These are phyloP conservation scores for Cinnamomum micranthum DNA, from an alignment of 164 flowering plant genomes.

Conservation along the genomic window DNA sequence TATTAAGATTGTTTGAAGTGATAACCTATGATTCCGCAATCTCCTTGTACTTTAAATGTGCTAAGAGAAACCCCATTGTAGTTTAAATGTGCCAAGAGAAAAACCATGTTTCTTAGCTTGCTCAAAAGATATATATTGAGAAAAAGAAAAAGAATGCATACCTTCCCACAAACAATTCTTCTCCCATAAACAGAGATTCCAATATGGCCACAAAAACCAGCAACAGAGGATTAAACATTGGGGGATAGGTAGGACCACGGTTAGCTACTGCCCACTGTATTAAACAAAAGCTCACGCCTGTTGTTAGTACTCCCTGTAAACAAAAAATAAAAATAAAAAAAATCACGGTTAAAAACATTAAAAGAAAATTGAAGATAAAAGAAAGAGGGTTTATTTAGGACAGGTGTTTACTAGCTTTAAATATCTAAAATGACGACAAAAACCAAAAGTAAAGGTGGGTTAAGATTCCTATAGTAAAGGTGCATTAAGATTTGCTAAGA, in stretches of 20 bases:
- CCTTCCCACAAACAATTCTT: slow-evolving; percentile 28
- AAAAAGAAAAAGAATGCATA: background rate
- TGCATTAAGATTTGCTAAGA: no score
- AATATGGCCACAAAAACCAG: slow-evolving; percentile 29
- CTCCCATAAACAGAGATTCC: slow-evolving; percentile 36
- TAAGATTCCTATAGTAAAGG: no score
- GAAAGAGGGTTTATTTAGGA: no score
- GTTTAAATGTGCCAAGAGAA: background rate
- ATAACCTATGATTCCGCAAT: no score
- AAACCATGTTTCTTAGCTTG: background rate
- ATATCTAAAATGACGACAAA: no score
- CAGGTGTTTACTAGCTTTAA: no score
- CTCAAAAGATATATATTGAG: no score
- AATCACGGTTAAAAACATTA: background rate
- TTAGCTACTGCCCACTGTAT: slow-evolving; percentile 19
- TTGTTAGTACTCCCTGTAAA: slow-evolving; percentile 47
- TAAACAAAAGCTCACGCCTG: slow-evolving; percentile 42
- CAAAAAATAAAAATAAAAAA: background rate
- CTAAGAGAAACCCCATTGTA: background rate
- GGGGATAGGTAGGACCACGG: slow-evolving; percentile 37
- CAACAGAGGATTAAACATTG: slow-evolving; percentile 38
- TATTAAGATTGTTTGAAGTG: background rate
- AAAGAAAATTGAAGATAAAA: background rate
- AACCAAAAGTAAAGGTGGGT: no score
- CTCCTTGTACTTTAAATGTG: background rate